A percentile compares a stretch with the other conserved stretches of the same genome.
phyloP scores from a whole-genome alignment of 106 monocot species.

The Dendrobium officinale region DNA sequence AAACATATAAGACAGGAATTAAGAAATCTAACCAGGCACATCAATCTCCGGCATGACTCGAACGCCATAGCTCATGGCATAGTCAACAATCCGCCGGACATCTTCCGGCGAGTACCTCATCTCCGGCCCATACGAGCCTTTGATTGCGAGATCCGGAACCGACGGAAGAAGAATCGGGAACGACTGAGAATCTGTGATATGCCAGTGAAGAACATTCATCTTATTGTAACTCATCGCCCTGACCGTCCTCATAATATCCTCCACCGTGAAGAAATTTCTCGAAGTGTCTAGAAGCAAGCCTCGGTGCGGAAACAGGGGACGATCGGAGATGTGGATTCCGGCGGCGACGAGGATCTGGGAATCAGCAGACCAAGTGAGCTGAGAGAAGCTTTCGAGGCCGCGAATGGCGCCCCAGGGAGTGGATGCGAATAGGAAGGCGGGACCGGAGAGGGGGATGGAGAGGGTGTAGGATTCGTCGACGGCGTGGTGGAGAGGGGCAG shows the following conservation, averaged over 20 bases:
- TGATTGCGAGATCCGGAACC: slow-evolving; percentile 16
- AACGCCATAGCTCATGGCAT: slow-evolving; percentile 16
- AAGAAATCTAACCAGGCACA: slow-evolving; percentile 9
- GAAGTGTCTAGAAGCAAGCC: slow-evolving; percentile 21
- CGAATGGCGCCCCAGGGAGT: slow-evolving; percentile 80
- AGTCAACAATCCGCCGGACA: slow-evolving; percentile 13
- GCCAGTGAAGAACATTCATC: slow-evolving; percentile 29
- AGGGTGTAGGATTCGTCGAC: slow-evolving; percentile 79
- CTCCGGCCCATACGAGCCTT: slow-evolving; percentile 14
- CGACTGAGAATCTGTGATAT: slow-evolving; percentile 22
- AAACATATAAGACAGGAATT: not conserved
- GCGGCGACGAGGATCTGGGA: not conserved
- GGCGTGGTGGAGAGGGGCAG: slow-evolving; percentile 43
- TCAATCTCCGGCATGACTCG: slow-evolving; percentile 25
- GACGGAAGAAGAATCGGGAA: slow-evolving; percentile 23
- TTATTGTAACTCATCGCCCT: slow-evolving; percentile 17
- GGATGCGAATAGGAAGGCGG: slow-evolving; percentile 35
- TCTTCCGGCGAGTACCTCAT: slow-evolving; percentile 15
- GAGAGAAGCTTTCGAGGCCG: slow-evolving; percentile 87
- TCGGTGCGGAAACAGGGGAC: slow-evolving; percentile 22
- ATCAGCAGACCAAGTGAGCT: slow-evolving; percentile 38
- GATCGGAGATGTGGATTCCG: slow-evolving; percentile 12
- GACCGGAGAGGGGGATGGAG: slow-evolving; percentile 13
- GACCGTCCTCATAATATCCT: slow-evolving; percentile 18
- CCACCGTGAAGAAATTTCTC: slow-evolving; percentile 11